Percentiles rank a stretch among this genome's conserved stretches.
Conservation (phyloP, 257 asterid species). For the Solanum acaule region DNA sequence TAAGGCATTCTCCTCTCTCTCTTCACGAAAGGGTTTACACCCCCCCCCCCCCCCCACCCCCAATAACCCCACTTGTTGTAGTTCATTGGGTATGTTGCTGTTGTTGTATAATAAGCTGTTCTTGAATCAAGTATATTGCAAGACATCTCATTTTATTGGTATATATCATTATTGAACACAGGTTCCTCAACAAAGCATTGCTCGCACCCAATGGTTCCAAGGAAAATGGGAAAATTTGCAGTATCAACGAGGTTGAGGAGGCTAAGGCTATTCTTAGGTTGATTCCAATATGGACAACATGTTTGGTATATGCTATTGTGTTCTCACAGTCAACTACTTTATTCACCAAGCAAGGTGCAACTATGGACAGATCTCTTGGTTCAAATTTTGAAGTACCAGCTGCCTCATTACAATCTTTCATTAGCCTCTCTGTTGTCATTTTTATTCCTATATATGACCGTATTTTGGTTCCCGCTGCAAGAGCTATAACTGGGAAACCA, state of each 20-base stretch:
- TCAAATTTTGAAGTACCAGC: slow-evolving; percentile 42
- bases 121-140: not conserved
- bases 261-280: slow-evolving; percentile 38
- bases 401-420: slow-evolving; percentile 48
- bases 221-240: slow-evolving; percentile 19
- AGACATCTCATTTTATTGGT: not conserved
- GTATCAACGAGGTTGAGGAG: slow-evolving; percentile 30
- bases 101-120: not conserved
- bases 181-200: slow-evolving; percentile 52
- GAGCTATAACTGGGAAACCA: slow-evolving; percentile 28
- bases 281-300: slow-evolving; percentile 52
- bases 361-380: slow-evolving; percentile 50
- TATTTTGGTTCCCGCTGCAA: slow-evolving; percentile 33
- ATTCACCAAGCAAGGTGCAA: slow-evolving; percentile 64
- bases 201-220: slow-evolving; percentile 20
- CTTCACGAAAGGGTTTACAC: no score
- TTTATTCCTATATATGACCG: slow-evolving; percentile 58
- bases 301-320: slow-evolving; percentile 49
- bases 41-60: no score
- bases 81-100: not conserved
- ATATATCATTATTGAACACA: not conserved
- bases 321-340: slow-evolving; percentile 48
- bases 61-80: not conserved
- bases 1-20: no score
- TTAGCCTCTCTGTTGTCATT: slow-evolving; percentile 31